Percentiles rank a stretch among this genome's conserved stretches.
Conservation (phyloP, 352 stramenopile species). For the Pythium sp. region DNA sequence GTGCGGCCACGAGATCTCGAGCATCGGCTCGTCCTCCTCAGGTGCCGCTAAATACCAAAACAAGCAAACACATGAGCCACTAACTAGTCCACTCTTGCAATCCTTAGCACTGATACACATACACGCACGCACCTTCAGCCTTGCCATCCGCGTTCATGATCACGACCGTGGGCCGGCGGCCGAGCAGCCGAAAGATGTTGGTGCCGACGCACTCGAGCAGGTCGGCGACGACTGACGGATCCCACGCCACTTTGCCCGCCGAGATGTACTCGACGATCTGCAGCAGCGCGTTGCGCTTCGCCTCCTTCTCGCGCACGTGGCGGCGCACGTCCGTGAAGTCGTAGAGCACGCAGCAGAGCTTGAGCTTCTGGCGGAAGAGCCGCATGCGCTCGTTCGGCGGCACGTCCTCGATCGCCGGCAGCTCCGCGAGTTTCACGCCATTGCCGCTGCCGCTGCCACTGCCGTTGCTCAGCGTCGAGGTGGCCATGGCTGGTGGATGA, state of each 20-base stretch:
- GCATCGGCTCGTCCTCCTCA: conserved; percentile 97
- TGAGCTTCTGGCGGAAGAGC: conserved; percentile 68
- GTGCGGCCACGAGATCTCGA: conserved; percentile 97
- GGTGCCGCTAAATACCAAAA: conserved; percentile 42
- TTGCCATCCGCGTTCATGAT: conserved; percentile 59
- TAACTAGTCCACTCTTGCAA: too few relatives aligned
- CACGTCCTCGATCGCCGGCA: conserved; percentile 55
- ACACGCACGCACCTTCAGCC: conserved; percentile 32
- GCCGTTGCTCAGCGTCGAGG: conserved; percentile 7
- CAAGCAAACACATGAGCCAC: conserved; percentile 6
- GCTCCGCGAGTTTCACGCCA: conserved; percentile 35
- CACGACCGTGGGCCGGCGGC: conserved; percentile 63
- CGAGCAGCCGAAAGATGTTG: conserved; percentile 91
- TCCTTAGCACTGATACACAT: background rate
- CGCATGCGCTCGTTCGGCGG: conserved; percentile 50
- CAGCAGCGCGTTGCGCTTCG: conserved; percentile 95
- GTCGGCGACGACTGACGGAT: conserved; percentile 43
- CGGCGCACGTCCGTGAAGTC: conserved; percentile 61
- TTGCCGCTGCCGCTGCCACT: conserved; percentile 30
- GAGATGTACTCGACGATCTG: conserved; percentile 98
- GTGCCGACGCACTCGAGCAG: conserved; percentile 69
- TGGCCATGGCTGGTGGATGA: background rate
- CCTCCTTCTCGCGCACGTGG: conserved; percentile 63
- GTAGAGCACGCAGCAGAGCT: conserved; percentile 56
- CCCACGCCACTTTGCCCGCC: conserved; percentile 62